phyloP scores from a whole-genome alignment of 1,284 basidiomycete species.

The Flammula alnicola region DNA sequence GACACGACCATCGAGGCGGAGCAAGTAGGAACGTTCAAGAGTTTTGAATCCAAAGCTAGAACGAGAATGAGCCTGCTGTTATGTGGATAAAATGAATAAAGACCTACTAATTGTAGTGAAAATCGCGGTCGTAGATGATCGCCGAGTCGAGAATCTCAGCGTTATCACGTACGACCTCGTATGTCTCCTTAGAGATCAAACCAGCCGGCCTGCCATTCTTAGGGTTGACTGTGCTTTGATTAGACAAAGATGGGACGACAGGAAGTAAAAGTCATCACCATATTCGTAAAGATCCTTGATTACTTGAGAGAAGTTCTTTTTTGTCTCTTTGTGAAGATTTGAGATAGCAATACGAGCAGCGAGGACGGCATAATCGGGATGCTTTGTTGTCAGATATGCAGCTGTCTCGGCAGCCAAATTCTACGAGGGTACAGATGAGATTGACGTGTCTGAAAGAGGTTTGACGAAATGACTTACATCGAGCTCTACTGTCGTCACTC shows the following conservation, averaged over 20 bases:
- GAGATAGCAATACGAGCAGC: conserved; percentile 99
- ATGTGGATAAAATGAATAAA: neutral
- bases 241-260: conserved; percentile 5
- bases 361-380: conserved; percentile 97
- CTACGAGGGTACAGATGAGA: conserved; percentile 45
- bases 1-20: conserved; percentile 93
- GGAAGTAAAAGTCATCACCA: conserved; percentile 47
- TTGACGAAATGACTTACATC: conserved; percentile 64
- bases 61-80: neutral
- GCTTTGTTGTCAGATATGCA: conserved; percentile 95
- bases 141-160: conserved; percentile 89
- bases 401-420: conserved; percentile 97
- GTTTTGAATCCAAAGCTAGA: conserved; percentile 99
- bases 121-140: conserved; percentile 98
- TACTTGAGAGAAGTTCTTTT: conserved; percentile 94
- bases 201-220: conserved; percentile 89
- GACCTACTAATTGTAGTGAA: conserved; percentile 89
- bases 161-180: conserved; percentile 84
- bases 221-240: conserved; percentile 81
- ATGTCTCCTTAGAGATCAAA: conserved; percentile 93
- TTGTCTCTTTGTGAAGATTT: conserved; percentile 99
- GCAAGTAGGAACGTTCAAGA: conserved; percentile 96
- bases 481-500: conserved; percentile 96
- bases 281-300: conserved; percentile 92
- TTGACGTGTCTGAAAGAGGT: conserved; percentile 2